A percentile compares a stretch with the other conserved stretches of the same genome.
Evolutionary conservation across 2,329 filamentous ascomycete species (phyloP).

Genomic region (Periconia digitata): DNA sequence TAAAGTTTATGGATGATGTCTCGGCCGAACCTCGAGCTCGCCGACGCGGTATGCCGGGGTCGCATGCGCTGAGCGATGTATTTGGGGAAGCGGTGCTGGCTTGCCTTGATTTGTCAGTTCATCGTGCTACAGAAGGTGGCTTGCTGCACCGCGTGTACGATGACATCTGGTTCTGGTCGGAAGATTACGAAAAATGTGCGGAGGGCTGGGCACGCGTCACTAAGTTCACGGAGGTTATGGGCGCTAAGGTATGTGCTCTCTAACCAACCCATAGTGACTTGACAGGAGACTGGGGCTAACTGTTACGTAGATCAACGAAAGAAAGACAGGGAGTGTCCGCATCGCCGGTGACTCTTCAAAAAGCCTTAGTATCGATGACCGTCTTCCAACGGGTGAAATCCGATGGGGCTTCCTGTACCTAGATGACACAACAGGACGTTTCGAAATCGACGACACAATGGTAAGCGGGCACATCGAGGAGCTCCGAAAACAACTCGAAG

Average conservation of each 20-base stretch:
- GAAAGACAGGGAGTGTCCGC: slow-evolving; percentile 47
- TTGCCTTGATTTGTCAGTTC: slow-evolving; percentile 51
- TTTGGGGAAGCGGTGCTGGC: slow-evolving; percentile 53
- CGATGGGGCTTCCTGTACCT: slow-evolving; percentile 38
- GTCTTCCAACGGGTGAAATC: slow-evolving; percentile 31
- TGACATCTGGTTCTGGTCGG: slow-evolving; percentile 53
- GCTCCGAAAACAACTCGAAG: slow-evolving; percentile 29
- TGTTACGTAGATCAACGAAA: slow-evolving; percentile 44
- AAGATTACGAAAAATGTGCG: slow-evolving; percentile 44
- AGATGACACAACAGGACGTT: slow-evolving; percentile 25
- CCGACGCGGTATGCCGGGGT: slow-evolving; percentile 49
- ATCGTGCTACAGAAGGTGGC: slow-evolving; percentile 44
- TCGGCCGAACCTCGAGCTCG: slow-evolving; percentile 41
- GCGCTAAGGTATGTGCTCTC: slow-evolving; percentile 35
- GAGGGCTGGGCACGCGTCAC: slow-evolving; percentile 49
- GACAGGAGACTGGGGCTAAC: slow-evolving; percentile 3
- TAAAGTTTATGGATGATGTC: slow-evolving; percentile 46
- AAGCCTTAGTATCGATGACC: slow-evolving; percentile 17
- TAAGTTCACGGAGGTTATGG: slow-evolving; percentile 47
- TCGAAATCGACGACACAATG: slow-evolving; percentile 37
- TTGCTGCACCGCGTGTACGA: slow-evolving; percentile 53
- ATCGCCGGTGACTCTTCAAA: slow-evolving; percentile 16
- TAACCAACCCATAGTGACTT: neutral
- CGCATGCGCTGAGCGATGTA: slow-evolving; percentile 50
- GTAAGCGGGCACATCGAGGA: slow-evolving; percentile 35